Base-by-base conservation (phyloP, 805 yeast genomes). In the Ogataea nonfermentans region DNA sequence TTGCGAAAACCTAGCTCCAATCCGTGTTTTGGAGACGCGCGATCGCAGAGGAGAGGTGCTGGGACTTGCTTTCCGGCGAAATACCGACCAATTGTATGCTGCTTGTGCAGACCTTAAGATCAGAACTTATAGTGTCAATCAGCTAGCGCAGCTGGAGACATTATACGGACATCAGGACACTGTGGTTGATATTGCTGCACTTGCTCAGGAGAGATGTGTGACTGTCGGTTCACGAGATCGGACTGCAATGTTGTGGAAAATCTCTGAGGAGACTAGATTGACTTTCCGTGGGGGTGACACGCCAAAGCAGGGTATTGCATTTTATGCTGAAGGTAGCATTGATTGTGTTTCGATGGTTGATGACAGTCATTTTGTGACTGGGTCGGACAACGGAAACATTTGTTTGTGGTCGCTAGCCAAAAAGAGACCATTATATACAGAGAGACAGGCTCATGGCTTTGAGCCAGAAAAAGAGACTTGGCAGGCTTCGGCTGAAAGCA, bases 151-250 rank as follows among this genome's bases (percentile, higher is more conserved):
- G 62, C 72, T 91, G 56, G 99, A 93, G 67, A 82, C 86, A 4
- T 67, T 93, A 32, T 93, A 87, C 59, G 99, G 99, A 2, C 99
- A 93, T 64, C 98, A 93, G 66, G 99, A 93, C 58, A 69, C 77
- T 39, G 90, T 91, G 31, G 74, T 76, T 29, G 97, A 82, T 56
- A 81, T 93, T 38, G 67, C 88, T 15, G 88, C 97, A 0, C 67
- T 93, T 45, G 76, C 78, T 8, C 80, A 81, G 61, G 98, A 93
- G 57, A 78, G 96, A 43, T 93, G 99, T 69, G 90, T 93, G 12
- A 87, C 95, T 17, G 98, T 91, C 23, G 99, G 99, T 12, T 74
- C 95, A 3, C 78, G 98, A 53, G 99, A 93, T 65, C 81, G 95
- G 55, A 86, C 96, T 4, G 96, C 91, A 8, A 84, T 95, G 82